Conservation (phyloP, 805 yeast species). For the Candida wancherniae region DNA sequence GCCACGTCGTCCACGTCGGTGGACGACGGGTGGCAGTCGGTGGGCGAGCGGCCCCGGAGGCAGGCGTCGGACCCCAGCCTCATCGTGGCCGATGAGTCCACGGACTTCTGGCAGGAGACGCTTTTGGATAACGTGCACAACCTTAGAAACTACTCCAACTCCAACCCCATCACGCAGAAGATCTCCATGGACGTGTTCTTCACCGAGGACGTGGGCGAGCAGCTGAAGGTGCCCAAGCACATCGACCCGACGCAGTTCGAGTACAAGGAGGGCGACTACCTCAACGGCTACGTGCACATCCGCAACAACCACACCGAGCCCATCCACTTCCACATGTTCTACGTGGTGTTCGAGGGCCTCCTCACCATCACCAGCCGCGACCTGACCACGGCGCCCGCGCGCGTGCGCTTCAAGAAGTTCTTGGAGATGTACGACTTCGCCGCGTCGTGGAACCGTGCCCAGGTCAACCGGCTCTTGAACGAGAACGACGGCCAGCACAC, state of each 20-base stretch:
- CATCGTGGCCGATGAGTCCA: constrained; percentile 33
- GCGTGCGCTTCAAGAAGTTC: constrained; percentile 25
- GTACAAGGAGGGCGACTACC: constrained; percentile 62
- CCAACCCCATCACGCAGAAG: constrained; percentile 24
- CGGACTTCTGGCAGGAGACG: constrained; percentile 32
- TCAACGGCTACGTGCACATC: constrained; percentile 49
- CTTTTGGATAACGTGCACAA: constrained; percentile 34
- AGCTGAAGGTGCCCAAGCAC: constrained; percentile 22
- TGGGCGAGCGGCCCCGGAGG: neutral
- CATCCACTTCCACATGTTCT: constrained; percentile 59
- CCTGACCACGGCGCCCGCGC: constrained; percentile 14
- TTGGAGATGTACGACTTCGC: constrained; percentile 39
- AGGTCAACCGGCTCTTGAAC: constrained; percentile 27
- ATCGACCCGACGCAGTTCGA: constrained; percentile 36
- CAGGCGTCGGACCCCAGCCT: constrained; percentile 7
- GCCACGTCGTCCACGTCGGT: constrained; percentile 3
- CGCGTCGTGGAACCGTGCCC: constrained; percentile 46
- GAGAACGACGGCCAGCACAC: constrained; percentile 17
- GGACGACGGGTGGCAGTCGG: constrained; percentile 1
- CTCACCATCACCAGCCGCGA: constrained; percentile 20
- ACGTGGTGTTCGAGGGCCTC: constrained; percentile 52
- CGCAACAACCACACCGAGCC: constrained; percentile 36
- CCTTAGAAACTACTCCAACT: constrained; percentile 28
- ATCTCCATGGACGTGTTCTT: constrained; percentile 26
- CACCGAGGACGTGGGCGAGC: constrained; percentile 31